These are phyloP conservation scores for Penicillium verhagenii DNA, from an alignment of 495 filamentous ascomycete species.

Conservation along the genomic window DNA sequence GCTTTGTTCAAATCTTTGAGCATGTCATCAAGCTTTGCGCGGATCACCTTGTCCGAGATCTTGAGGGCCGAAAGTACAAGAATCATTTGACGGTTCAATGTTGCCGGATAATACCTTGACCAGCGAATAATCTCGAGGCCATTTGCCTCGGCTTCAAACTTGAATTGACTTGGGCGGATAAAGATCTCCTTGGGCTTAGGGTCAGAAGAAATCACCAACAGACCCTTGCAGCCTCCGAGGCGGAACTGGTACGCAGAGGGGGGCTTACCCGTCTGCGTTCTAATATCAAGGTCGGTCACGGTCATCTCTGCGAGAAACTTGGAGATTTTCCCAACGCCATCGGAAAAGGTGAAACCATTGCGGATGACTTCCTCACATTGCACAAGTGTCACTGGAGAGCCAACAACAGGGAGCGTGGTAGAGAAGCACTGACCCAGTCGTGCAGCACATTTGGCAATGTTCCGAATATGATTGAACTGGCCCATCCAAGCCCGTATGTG, in stretches of 20 bases:
- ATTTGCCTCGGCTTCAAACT: conserved; percentile 71
- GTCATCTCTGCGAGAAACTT: conserved; percentile 69
- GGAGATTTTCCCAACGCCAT: conserved; percentile 94
- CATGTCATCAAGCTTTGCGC: conserved; percentile 62
- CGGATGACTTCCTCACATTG: conserved; percentile 62
- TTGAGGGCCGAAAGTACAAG: conserved; percentile 76
- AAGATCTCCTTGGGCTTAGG: conserved; percentile 60
- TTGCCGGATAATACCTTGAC: conserved; percentile 70
- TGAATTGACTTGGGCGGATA: conserved; percentile 80
- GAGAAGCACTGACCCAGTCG: conserved; percentile 94
- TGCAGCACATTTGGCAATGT: conserved; percentile 82
- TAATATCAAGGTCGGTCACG: conserved; percentile 59
- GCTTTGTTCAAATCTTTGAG: conserved; percentile 63
- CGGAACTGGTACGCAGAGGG: conserved; percentile 92
- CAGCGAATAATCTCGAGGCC: conserved; percentile 81
- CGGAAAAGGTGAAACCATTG: conserved; percentile 72
- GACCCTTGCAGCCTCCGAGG: conserved; percentile 86
- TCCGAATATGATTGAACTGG: conserved; percentile 69
- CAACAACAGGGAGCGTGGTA: conserved; percentile 71
- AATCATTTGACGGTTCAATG: conserved; percentile 88
- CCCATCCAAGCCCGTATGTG: conserved; percentile 93
- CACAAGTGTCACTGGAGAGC: conserved; percentile 37
- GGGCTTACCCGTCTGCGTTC: conserved; percentile 37
- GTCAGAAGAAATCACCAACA: conserved; percentile 70
- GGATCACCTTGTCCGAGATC: conserved; percentile 65